These are phyloP conservation scores for Inosperma sp. DNA, from an alignment of 768 basidiomycete genomes.

Conservation along the genomic window DNA sequence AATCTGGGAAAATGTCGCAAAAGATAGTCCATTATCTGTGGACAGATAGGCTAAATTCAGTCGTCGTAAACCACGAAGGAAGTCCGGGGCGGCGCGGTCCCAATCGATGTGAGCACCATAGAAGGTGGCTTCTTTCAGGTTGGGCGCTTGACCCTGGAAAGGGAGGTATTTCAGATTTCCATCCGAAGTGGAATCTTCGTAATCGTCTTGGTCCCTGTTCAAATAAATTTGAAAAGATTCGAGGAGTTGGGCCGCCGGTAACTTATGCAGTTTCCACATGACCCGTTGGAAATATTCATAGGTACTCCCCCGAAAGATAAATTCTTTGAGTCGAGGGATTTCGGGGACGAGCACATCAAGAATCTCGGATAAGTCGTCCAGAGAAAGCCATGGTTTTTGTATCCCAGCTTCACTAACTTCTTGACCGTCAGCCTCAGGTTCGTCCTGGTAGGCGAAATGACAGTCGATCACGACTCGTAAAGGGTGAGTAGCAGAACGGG, in stretches of 20 bases:
- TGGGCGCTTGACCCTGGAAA: conserved; percentile 53
- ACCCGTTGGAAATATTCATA: conserved; percentile 46
- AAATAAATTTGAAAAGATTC: conserved; percentile 51
- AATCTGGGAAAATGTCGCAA: conserved; percentile 46
- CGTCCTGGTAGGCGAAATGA: conserved; percentile 6
- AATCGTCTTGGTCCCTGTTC: conserved; percentile 51
- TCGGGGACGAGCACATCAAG: conserved; percentile 47
- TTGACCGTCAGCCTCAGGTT: too few species aligned
- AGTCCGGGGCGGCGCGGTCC: conserved; percentile 38
- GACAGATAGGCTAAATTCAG: conserved; percentile 61
- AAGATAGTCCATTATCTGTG: conserved; percentile 59
- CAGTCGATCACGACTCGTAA: too few species aligned
- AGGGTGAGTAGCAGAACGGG: too few species aligned
- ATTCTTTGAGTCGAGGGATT: conserved; percentile 46
- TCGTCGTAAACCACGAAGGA: conserved; percentile 44
- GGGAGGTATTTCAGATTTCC: conserved; percentile 41
- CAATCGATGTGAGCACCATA: conserved; percentile 73
- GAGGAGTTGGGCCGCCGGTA: conserved; percentile 48
- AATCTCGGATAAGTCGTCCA: conserved; percentile 31
- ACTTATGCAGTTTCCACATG: conserved; percentile 38
- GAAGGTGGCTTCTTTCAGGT: conserved; percentile 43
- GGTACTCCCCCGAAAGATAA: conserved; percentile 43
- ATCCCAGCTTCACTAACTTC: conserved; percentile 8
- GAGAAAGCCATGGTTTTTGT: conserved; percentile 23
- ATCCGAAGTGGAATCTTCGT: conserved; percentile 38